Percentiles rank a stretch among this genome's conserved stretches.
phyloP scores from a whole-genome alignment of 495 filamentous ascomycete species.

The Penicillium bialowiezense region DNA sequence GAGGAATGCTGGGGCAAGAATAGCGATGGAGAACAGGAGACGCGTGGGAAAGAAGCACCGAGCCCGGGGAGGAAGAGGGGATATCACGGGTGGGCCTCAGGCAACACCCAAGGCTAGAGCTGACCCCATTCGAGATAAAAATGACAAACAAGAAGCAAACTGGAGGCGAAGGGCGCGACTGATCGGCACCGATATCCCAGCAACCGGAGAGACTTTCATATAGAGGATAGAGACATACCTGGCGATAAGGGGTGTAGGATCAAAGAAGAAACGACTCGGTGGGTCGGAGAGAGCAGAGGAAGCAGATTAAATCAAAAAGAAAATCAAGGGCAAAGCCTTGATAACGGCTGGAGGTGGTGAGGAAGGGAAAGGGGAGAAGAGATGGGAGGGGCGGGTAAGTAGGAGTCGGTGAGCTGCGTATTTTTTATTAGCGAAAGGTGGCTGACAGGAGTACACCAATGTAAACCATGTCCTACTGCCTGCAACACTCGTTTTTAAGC shows the following conservation, averaged over 20 bases:
- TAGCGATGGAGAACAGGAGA: neutral
- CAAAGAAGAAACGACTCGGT: neutral
- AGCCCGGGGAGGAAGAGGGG: neutral
- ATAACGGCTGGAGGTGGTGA: slow-evolving; percentile 23
- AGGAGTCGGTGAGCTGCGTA: slow-evolving; percentile 32
- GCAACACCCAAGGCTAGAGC: slow-evolving; percentile 6
- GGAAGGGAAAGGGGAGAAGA: slow-evolving; percentile 11
- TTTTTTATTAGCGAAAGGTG: slow-evolving; percentile 26
- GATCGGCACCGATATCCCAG: neutral
- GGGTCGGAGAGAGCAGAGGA: slow-evolving; percentile 9
- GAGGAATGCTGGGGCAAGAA: no score
- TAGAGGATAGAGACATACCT: slow-evolving; percentile 3
- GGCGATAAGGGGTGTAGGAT: slow-evolving; percentile 1
- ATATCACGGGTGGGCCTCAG: slow-evolving; percentile 6
- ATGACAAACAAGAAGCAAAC: neutral
- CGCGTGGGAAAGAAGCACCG: neutral
- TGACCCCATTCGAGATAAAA: slow-evolving; percentile 6
- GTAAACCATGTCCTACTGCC: no score
- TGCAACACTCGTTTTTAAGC: slow-evolving; percentile 3
- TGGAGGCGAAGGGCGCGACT: neutral
- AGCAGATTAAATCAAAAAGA: slow-evolving; percentile 14
- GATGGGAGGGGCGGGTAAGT: slow-evolving; percentile 16
- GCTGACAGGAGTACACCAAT: slow-evolving; percentile 16
- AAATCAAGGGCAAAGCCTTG: slow-evolving; percentile 42
- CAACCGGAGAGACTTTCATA: neutral